phyloP scores from a whole-genome alignment of 257 asterid species.

The Leptodermis oblonga region DNA sequence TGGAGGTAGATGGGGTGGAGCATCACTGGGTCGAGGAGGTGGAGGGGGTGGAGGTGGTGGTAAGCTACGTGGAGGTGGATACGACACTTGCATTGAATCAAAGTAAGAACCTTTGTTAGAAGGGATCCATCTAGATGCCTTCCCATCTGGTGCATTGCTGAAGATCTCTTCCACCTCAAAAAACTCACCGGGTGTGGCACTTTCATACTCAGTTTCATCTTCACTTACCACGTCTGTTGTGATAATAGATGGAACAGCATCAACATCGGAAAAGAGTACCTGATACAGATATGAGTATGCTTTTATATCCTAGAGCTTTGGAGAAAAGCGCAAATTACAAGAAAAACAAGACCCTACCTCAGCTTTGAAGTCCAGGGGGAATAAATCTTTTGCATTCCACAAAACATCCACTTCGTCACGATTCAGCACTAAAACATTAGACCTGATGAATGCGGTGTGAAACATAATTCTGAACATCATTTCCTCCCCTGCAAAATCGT shows the following conservation, averaged over 20 bases:
- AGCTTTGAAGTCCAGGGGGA: slow-evolving; percentile 74
- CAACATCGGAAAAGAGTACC: no score
- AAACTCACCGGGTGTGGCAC: no score
- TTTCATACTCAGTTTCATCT: no score
- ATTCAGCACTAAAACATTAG: no score
- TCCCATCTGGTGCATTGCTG: no score
- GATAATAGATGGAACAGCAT: no score
- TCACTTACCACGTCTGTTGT: no score
- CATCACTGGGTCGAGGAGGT: slow-evolving; percentile 38
- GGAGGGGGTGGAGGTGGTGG: slow-evolving; percentile 43
- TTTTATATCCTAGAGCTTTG: slow-evolving; percentile 39
- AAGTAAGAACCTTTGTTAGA: slow-evolving; percentile 87
- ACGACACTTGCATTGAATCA: slow-evolving; percentile 86
- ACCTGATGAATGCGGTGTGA: no score
- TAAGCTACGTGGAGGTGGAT: slow-evolving; percentile 45
- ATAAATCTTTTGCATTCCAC: slow-evolving; percentile 66
- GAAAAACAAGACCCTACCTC: slow-evolving; percentile 59
- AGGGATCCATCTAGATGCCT: slow-evolving; percentile 94
- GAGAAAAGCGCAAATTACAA: slow-evolving; percentile 28
- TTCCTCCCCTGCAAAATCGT: slow-evolving; percentile 77
- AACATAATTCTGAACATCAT: no score
- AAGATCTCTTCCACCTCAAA: no score
- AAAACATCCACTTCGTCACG: no score
- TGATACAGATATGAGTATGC: no score
- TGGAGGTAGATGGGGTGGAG: slow-evolving; percentile 61